A percentile compares a stretch with the other conserved stretches of the same genome.
These are phyloP conservation scores for Triticum dicoccoides DNA, from an alignment of 176 grass and related monocot genomes.

Conservation along the genomic window DNA sequence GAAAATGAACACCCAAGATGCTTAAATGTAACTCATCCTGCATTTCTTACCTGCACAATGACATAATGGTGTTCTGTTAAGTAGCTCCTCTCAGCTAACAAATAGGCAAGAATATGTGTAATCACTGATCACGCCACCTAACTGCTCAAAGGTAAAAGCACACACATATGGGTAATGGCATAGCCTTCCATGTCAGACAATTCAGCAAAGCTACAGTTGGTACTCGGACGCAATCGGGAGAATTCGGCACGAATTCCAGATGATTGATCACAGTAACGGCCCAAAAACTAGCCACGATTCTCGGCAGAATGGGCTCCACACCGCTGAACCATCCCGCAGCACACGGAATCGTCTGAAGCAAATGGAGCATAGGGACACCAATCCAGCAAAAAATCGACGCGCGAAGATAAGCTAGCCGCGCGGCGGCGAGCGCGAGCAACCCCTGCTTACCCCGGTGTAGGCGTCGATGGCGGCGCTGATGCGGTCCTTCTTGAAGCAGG, in stretches of 20 bases:
- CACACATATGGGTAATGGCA: not conserved
- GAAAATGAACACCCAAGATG: not conserved
- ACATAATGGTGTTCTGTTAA: not conserved
- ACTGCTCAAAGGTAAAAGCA: constrained; percentile 23
- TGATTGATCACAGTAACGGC: not conserved
- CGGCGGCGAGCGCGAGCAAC: not conserved
- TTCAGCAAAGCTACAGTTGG: not conserved
- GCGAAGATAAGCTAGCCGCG: not conserved
- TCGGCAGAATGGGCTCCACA: not conserved
- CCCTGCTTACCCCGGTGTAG: constrained; percentile 66
- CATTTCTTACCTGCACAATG: not conserved
- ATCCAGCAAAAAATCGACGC: not conserved
- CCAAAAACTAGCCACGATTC: not conserved
- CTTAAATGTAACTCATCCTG: not conserved
- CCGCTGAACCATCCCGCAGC: not conserved
- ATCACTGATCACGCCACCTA: not conserved
- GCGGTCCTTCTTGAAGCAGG: constrained; percentile 77
- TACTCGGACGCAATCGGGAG: not conserved
- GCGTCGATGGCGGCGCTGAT: constrained; percentile 90
- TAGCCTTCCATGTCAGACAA: not conserved
- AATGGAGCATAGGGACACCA: not conserved
- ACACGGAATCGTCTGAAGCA: not conserved
- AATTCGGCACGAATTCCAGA: not conserved
- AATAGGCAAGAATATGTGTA: not conserved
- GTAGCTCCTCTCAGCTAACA: not conserved